These are phyloP conservation scores for Carex myosuroides DNA, from an alignment of 176 grass and related monocot species.

Conservation along the genomic window DNA sequence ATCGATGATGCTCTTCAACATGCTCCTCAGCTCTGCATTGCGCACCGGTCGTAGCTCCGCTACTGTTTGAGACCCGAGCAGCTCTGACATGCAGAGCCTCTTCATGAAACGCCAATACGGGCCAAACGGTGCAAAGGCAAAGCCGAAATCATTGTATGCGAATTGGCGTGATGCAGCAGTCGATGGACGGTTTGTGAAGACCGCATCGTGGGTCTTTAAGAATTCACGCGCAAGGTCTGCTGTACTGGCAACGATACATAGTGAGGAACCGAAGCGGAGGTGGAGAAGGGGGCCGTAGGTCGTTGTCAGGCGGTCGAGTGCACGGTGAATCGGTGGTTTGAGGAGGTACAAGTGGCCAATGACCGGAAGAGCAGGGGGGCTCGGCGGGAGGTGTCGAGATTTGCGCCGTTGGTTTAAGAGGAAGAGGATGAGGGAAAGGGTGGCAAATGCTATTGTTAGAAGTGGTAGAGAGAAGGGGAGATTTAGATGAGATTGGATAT, in stretches of 20 bases:
- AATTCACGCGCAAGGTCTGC: slow-evolving; percentile 32
- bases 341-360: slow-evolving; percentile 54
- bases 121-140: slow-evolving; percentile 57
- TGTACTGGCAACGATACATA: slow-evolving; percentile 30
- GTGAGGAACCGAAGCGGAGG: slow-evolving; percentile 51
- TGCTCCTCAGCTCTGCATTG: slow-evolving; percentile 21
- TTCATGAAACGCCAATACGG: slow-evolving; percentile 64
- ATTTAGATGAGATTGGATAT: not conserved
- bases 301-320: slow-evolving; percentile 30
- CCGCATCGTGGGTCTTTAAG: slow-evolving; percentile 28
- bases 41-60: slow-evolving; percentile 43
- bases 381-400: slow-evolving; percentile 25
- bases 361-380: slow-evolving; percentile 30
- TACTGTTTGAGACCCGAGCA: slow-evolving; percentile 49
- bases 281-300: slow-evolving; percentile 34
- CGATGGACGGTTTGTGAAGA: slow-evolving; percentile 40
- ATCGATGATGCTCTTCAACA: slow-evolving; percentile 19
- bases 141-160: slow-evolving; percentile 38
- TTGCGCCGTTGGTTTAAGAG: not conserved
- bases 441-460: not conserved
- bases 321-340: slow-evolving; percentile 24
- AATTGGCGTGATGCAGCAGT: slow-evolving; percentile 33
- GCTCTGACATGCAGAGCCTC: slow-evolving; percentile 56
- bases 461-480: not conserved
- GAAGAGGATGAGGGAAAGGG: slow-evolving; percentile 3